Evolutionary conservation across 495 filamentous ascomycete genomes (phyloP), one percentile per base, ranked within the genome.

Genomic region (Durotheca rogersii): DNA sequence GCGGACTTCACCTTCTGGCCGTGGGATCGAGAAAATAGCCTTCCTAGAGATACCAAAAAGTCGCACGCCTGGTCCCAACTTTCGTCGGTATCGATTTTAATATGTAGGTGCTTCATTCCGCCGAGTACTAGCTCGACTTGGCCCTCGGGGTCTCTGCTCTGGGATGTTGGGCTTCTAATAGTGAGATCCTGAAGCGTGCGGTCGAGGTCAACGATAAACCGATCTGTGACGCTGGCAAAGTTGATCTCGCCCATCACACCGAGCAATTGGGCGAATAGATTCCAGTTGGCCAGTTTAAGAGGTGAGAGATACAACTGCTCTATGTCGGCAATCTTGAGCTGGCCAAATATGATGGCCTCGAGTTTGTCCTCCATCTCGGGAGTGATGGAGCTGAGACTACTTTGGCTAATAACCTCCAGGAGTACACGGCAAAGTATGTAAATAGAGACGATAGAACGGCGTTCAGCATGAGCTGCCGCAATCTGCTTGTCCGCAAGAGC

Each of bases 191-290:
- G 83, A 44, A 95, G 82, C 7, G 82, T 84, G 15, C 77, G 78
- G 41, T 88, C 85, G 3, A 99, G 78, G 64, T 96, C 91, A 15
- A 67, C 67, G 44, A 94, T 69, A 64, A 94, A 99, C 16, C 88
- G 82, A 43, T 84, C 80, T 17, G 87, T 79, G 20, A 99, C 92
- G 51, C 81, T 88, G 19, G 81, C 72, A 67, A 99, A 95, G 62
- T 91, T 89, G 54, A 89, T 81, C 41, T 85, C 87, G 67, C 93
- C 95, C 90, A 99, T 96, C 17, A 88, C 90, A 10, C 93, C 93
- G 7, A 99, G 75, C 12, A 97, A 71, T 60, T 95, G 89, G 17
- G 86, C 84, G 60, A 95, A 96, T 9, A 97, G 84, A 44, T 86
- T 85, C 93, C 93, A 97, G 65, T 97, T 96, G 11, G 93, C 86